A percentile compares a stretch with the other conserved stretches of the same genome.
phyloP scores from a whole-genome alignment of 1,284 basidiomycete species.

The Sphagnurus paluster region DNA sequence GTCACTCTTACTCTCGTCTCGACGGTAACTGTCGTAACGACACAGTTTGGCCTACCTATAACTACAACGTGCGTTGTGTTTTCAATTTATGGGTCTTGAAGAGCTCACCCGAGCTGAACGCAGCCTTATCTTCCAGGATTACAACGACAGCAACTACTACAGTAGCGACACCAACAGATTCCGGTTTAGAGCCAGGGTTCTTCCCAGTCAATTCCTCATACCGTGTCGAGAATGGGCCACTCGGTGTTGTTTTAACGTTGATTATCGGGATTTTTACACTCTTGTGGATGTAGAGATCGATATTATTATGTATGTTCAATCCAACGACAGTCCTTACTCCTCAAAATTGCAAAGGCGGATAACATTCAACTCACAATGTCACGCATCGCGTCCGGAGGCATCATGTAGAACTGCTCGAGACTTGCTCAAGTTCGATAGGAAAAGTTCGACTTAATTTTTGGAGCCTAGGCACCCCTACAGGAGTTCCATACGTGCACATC shows the following conservation, averaged over 20 bases:
- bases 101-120: not conserved
- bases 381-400: no score
- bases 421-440: no score
- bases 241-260: conserved; percentile 5
- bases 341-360: no score
- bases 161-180: conserved; percentile 19
- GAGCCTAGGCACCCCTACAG: no score
- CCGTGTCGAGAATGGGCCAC: conserved; percentile 1
- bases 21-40: conserved; percentile 12
- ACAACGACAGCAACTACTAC: conserved; percentile 20
- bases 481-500: no score
- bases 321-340: no score
- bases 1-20: conserved; percentile 18
- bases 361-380: no score
- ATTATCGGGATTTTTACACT: not conserved
- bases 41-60: conserved; percentile 4
- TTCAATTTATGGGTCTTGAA: not conserved
- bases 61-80: conserved; percentile 6
- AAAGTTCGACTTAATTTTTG: no score
- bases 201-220: conserved; percentile 29
- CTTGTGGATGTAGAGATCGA: not conserved
- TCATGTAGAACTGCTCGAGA: no score
- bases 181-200: conserved; percentile 30
- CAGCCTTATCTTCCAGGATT: not conserved
- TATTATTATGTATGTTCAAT: no score